Conservation (phyloP, 495 filamentous ascomycete genomes). For the Penicillium alfredii region DNA sequence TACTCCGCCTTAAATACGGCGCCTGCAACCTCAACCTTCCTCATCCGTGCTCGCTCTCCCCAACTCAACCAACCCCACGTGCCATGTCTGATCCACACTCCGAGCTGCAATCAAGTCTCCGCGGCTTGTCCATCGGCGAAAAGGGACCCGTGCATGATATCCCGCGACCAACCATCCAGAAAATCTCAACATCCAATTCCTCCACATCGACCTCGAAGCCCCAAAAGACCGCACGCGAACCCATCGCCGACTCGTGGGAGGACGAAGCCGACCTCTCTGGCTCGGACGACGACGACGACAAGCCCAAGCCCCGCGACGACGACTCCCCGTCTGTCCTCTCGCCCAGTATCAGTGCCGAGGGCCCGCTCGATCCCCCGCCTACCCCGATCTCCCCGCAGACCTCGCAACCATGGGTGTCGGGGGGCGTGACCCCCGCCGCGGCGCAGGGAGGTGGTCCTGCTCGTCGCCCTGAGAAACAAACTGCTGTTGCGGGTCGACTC, state of each 20-base stretch:
- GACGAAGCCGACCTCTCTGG: constrained; percentile 51
- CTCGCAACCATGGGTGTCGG: constrained; percentile 21
- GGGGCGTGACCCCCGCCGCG: constrained; percentile 15
- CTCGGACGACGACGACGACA: constrained; percentile 35
- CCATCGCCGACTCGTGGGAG: constrained; percentile 80
- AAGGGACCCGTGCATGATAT: constrained; percentile 34
- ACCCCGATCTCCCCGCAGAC: constrained; percentile 53
- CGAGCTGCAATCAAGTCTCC: constrained; percentile 42
- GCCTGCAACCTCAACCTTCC: not conserved
- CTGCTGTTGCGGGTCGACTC: constrained; percentile 81
- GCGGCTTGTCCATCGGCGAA: constrained; percentile 39
- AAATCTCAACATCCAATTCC: constrained; percentile 7
- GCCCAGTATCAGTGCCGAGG: constrained; percentile 33
- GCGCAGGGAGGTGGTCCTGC: constrained; percentile 13
- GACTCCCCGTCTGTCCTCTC: constrained; percentile 21
- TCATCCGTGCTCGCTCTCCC: not conserved
- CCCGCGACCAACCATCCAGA: constrained; percentile 17
- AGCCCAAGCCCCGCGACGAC: constrained; percentile 6
- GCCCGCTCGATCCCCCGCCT: constrained; percentile 49
- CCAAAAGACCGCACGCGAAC: constrained; percentile 36
- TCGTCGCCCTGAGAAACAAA: constrained; percentile 79
- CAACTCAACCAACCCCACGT: constrained; percentile 1
- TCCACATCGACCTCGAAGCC: constrained; percentile 16
- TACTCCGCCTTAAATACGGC: not conserved
- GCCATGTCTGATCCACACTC: constrained; percentile 23